Percentiles rank a stretch among this genome's conserved stretches.
Evolutionary conservation across 305 asterid species (phyloP).

Genomic region (Plantago lanceolata): DNA sequence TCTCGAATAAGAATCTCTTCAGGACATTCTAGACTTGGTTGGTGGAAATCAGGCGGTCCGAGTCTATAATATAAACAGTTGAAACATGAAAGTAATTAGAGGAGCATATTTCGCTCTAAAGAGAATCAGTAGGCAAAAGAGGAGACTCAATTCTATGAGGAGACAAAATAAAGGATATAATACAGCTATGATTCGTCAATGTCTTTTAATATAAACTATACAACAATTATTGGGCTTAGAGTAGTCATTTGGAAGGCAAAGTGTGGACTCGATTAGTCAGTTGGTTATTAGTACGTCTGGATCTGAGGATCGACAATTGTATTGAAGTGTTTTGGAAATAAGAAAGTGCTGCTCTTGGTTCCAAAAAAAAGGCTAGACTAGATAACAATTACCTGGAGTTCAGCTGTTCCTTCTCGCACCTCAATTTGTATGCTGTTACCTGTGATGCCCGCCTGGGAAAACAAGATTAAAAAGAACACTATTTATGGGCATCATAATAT

Average conservation of each 20-base stretch:
- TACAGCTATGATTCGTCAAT: background rate
- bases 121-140: constrained; percentile 16
- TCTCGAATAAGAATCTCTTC: constrained; percentile 82
- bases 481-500: constrained; percentile 6
- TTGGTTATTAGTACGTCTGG: too few relatives aligned
- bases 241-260: too few relatives aligned
- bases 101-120: background rate
- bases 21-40: constrained; percentile 77
- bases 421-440: constrained; percentile 58
- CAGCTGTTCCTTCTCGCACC: constrained; percentile 80
- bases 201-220: constrained; percentile 3
- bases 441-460: constrained; percentile 62
- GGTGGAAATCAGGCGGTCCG: constrained; percentile 92
- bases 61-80: constrained; percentile 45
- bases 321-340: too few relatives aligned
- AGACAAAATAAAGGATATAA: constrained; percentile 5
- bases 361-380: too few relatives aligned
- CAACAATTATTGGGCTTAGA: too few relatives aligned
- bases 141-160: constrained; percentile 12
- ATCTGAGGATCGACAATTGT: too few relatives aligned
- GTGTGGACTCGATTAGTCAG: too few relatives aligned
- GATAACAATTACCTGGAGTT: constrained; percentile 62
- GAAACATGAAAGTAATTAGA: constrained; percentile 8
- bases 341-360: too few relatives aligned
- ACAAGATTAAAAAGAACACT: constrained; percentile 22